phyloP scores from a whole-genome alignment of 306 rosid genomes.

The Vigna radiata region DNA sequence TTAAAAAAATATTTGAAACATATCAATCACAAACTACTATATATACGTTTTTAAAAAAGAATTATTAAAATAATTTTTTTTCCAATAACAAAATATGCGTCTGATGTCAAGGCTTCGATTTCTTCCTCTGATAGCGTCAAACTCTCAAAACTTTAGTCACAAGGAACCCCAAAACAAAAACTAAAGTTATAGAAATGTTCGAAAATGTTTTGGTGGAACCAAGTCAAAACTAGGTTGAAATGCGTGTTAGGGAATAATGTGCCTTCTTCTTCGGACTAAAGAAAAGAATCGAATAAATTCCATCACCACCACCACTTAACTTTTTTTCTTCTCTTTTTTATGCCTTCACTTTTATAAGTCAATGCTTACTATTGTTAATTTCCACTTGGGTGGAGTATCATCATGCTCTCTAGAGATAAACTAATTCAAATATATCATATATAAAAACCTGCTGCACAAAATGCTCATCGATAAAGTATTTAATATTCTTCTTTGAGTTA shows the following conservation, averaged over 20 bases:
- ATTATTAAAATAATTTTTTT: no score
- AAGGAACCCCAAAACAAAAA: not conserved
- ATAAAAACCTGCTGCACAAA: not conserved
- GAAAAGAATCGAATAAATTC: constrained; percentile 39
- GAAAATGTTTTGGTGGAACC: constrained; percentile 32
- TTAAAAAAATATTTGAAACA: no score
- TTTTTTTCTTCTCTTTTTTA: not conserved
- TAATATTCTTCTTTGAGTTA: not conserved
- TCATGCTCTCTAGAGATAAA: not conserved
- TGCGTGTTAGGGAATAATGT: constrained; percentile 25
- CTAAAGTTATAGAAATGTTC: constrained; percentile 17
- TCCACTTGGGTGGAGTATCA: not conserved
- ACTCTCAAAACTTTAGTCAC: constrained; percentile 32
- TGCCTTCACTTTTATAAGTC: constrained; percentile 27
- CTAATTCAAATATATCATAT: not conserved
- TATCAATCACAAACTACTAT: no score
- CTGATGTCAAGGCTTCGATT: constrained; percentile 17
- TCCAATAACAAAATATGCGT: constrained; percentile 28
- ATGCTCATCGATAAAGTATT: not conserved
- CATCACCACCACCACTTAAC: not conserved
- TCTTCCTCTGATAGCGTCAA: constrained; percentile 42
- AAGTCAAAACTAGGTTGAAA: constrained; percentile 46
- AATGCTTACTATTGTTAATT: constrained; percentile 17
- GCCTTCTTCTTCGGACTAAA: constrained; percentile 39
- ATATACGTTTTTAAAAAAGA: no score